phyloP scores from a whole-genome alignment of 148 eudicot species.

The Pouteria glomerata region DNA sequence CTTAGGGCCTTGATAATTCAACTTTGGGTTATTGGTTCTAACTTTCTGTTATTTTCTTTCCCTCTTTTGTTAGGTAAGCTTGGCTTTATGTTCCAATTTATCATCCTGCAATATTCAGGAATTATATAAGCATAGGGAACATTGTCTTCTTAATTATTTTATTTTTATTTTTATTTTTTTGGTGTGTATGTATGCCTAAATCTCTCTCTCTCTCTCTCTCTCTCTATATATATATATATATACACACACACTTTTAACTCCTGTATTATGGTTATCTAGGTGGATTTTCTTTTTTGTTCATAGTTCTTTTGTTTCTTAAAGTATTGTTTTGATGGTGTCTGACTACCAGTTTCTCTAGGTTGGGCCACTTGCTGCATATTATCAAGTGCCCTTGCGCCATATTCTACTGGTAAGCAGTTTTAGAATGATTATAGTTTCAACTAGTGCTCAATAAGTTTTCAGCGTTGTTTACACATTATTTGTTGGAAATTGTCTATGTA shows the following conservation, averaged over 20 bases:
- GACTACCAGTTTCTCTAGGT: constrained; percentile 54
- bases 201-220: not conserved
- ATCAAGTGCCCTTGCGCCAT: constrained; percentile 86
- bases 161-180: not conserved
- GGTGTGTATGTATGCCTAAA: not conserved
- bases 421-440: not conserved
- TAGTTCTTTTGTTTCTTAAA: not conserved
- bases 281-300: not conserved
- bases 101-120: not conserved
- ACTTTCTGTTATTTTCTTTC: not conserved
- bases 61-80: not conserved
- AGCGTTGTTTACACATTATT: not conserved
- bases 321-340: not conserved
- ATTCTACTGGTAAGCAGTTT: constrained; percentile 61
- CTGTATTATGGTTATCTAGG: not conserved
- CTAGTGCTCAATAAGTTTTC: not conserved
- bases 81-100: not conserved
- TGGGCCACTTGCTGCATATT: constrained; percentile 93
- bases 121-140: not conserved
- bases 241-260: not conserved
- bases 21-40: not conserved
- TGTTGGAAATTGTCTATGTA: constrained; percentile 19
- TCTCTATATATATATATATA: too few relatives aligned
- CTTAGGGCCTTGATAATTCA: not conserved
- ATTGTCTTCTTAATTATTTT: not conserved